A percentile compares a stretch with the other conserved stretches of the same genome.
These are phyloP conservation scores for Pyrenopolyporus hunteri DNA, from an alignment of 495 filamentous ascomycete genomes.

Conservation along the genomic window DNA sequence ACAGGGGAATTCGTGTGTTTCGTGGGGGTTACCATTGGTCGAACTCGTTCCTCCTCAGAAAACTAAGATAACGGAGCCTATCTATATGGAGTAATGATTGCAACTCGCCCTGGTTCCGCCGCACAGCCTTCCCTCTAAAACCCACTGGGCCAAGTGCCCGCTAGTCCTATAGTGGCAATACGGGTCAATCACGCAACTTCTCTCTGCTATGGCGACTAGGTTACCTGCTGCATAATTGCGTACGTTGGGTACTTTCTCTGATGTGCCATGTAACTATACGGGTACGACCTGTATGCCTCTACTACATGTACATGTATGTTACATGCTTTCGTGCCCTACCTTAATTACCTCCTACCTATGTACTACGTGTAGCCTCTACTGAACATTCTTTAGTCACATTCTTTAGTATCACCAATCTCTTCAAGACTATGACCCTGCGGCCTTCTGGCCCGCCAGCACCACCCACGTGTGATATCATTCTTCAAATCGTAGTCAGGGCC, in stretches of 20 bases:
- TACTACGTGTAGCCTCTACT: neutral
- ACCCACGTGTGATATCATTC: conserved; percentile 3
- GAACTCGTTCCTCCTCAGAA: conserved; percentile 11
- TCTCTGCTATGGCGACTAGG: conserved; percentile 19
- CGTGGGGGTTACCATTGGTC: conserved; percentile 19
- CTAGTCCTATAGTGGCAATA: conserved; percentile 11
- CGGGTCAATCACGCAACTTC: conserved; percentile 27
- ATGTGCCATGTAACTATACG: too few species aligned
- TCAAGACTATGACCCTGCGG: too few species aligned
- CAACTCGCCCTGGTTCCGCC: neutral
- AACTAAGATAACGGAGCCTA: conserved; percentile 6
- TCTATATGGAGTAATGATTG: conserved; percentile 5
- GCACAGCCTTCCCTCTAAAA: neutral
- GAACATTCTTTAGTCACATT: neutral
- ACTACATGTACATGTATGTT: too few species aligned
- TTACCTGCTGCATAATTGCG: too few species aligned
- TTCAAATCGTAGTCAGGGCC: neutral
- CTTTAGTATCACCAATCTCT: too few species aligned
- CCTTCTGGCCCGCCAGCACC: too few species aligned
- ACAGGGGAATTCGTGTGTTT: conserved; percentile 1
- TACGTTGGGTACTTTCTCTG: too few species aligned
- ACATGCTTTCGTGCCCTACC: too few species aligned
- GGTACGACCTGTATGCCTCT: too few species aligned
- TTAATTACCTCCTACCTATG: too few species aligned
- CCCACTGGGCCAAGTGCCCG: neutral